Conservation (phyloP, 208 protist genomes). For the Trypanosoma congolense region DNA sequence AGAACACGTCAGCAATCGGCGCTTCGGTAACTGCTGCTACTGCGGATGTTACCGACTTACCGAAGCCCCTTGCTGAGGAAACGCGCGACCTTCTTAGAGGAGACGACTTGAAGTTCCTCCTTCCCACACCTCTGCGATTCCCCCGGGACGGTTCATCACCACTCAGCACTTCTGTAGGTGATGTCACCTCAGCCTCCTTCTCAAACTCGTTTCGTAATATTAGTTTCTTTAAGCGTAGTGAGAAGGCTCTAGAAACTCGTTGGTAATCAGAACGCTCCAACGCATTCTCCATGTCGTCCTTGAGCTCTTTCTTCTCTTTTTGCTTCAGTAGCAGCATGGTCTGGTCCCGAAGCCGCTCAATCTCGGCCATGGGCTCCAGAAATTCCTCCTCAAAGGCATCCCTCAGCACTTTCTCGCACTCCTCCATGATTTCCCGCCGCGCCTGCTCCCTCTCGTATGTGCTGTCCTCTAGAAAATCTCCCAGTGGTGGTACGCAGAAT, state of each 20-base stretch:
- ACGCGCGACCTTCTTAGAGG: not conserved
- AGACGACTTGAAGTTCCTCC: not conserved
- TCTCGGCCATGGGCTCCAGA: constrained; percentile 10
- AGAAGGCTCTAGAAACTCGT: constrained; percentile 50
- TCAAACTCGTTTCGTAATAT: constrained; percentile 29
- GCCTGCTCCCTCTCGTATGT: constrained; percentile 28
- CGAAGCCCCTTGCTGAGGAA: constrained; percentile 1
- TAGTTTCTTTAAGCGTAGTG: constrained; percentile 36
- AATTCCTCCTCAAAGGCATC: constrained; percentile 27
- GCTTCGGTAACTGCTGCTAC: constrained; percentile 15
- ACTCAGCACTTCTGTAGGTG: not conserved
- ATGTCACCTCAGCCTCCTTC: not conserved
- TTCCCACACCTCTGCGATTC: too few relatives aligned
- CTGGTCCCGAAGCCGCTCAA: constrained; percentile 26
- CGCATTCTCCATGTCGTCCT: constrained; percentile 37
- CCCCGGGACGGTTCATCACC: too few relatives aligned
- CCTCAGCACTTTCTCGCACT: constrained; percentile 28
- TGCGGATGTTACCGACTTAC: not conserved
- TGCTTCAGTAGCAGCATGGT: constrained; percentile 17
- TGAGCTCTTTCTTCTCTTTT: constrained; percentile 16
- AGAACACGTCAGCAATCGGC: constrained; percentile 35
- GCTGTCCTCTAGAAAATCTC: constrained; percentile 36
- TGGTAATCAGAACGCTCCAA: constrained; percentile 41
- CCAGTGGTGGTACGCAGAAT: constrained; percentile 57
- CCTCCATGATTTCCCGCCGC: constrained; percentile 27